Percentiles rank a stretch among this genome's conserved stretches.
These are phyloP conservation scores for Prinsepia uniflora DNA, from an alignment of 306 rosid species.

Conservation along the genomic window DNA sequence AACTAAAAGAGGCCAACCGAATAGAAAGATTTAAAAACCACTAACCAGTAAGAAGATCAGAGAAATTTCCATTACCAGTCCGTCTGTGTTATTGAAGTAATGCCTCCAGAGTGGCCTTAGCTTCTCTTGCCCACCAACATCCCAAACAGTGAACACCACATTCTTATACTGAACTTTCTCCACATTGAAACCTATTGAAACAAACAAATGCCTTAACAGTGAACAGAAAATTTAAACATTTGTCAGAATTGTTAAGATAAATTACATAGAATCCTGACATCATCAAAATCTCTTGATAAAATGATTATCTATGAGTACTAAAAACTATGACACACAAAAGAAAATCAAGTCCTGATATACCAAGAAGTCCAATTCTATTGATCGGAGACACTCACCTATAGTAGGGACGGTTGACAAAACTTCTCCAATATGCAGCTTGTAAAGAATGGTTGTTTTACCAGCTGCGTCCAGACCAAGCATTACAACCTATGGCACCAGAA, in stretches of 20 bases:
- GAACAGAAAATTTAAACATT: neutral
- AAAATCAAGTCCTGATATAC: neutral
- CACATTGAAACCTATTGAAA: conserved; percentile 80
- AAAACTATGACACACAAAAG: no score
- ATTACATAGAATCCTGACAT: neutral
- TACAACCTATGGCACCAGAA: conserved; percentile 60
- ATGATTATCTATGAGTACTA: no score
- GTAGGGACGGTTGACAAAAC: conserved; percentile 91
- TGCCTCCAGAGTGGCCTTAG: conserved; percentile 98
- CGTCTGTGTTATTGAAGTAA: conserved; percentile 88
- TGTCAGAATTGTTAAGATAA: neutral
- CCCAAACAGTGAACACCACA: conserved; percentile 97
- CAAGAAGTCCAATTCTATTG: neutral
- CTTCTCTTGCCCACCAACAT: conserved; percentile 96
- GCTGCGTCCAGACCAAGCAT: conserved; percentile 98
- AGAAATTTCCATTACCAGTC: conserved; percentile 52
- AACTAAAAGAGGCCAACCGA: neutral
- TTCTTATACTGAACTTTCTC: conserved; percentile 98
- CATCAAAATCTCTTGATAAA: no score
- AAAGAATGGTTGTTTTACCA: conserved; percentile 85
- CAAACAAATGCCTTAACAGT: neutral
- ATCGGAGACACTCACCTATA: conserved; percentile 53
- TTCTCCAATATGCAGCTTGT: conserved; percentile 91
- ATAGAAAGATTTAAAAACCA: conserved; percentile 1
- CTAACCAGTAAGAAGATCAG: conserved; percentile 2